Conservation (phyloP, 2,329 filamentous ascomycete genomes). For the Leptographium flavum region DNA sequence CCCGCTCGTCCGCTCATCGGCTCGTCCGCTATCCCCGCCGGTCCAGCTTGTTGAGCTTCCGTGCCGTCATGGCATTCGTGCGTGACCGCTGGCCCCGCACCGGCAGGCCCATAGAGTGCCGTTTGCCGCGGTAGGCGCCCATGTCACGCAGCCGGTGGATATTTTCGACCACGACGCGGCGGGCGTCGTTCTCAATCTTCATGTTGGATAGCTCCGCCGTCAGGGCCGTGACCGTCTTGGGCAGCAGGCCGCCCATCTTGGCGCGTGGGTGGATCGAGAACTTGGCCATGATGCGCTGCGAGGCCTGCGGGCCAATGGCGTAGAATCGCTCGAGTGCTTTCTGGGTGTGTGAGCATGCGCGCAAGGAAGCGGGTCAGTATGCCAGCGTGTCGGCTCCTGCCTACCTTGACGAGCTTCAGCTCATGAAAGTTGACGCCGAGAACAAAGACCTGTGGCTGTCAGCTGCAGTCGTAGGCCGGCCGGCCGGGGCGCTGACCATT, state of each 20-base stretch:
- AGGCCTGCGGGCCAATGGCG: constrained; percentile 58
- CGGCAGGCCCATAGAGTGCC: constrained; percentile 86
- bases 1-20: background rate
- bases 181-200: constrained; percentile 85
- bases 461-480: background rate
- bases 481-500: background rate
- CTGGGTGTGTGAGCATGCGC: constrained; percentile 21
- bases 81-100: constrained; percentile 83
- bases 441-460: constrained; percentile 55
- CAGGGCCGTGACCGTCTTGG: constrained; percentile 66
- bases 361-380: constrained; percentile 4
- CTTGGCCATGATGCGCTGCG: constrained; percentile 68
- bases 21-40: constrained; percentile 20
- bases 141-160: constrained; percentile 80
- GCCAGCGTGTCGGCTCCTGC: constrained; percentile 8
- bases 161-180: constrained; percentile 66
- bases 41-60: constrained; percentile 46
- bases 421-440: constrained; percentile 78
- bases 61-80: constrained; percentile 50
- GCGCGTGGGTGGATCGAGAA: constrained; percentile 77
- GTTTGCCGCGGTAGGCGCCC: constrained; percentile 72
- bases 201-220: constrained; percentile 77
- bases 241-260: constrained; percentile 59
- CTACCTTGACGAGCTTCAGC: constrained; percentile 67
- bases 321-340: constrained; percentile 76